A percentile compares a stretch with the other conserved stretches of the same genome.
Evolutionary conservation across 2,329 filamentous ascomycete genomes (phyloP).

Genomic region (Venturiaceae sp.): DNA sequence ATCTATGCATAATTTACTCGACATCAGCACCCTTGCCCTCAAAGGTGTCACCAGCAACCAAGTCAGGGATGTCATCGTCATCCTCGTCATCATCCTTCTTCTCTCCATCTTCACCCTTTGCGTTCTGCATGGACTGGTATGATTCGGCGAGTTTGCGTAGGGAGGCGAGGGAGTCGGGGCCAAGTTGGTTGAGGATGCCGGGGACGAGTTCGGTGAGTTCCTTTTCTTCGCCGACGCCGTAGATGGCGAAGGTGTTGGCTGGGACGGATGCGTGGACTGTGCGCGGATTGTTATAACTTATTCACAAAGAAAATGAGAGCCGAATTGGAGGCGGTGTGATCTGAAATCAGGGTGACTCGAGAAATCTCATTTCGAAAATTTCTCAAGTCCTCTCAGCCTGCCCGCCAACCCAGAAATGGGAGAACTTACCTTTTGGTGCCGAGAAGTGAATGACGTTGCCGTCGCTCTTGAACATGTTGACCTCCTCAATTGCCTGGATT

Average conservation of each 20-base stretch:
- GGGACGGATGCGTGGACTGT: constrained; percentile 93
- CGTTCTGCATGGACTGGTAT: constrained; percentile 99
- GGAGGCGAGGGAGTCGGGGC: constrained; percentile 92
- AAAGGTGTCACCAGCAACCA: constrained; percentile 96
- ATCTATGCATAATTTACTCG: constrained; percentile 69
- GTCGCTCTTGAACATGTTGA: constrained; percentile 99
- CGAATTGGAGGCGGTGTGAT: constrained; percentile 94
- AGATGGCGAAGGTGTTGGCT: constrained; percentile 99
- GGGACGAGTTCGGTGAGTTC: constrained; percentile 99
- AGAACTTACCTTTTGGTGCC: constrained; percentile 74
- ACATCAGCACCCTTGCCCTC: constrained; percentile 73
- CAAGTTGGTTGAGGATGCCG: constrained; percentile 98
- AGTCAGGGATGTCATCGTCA: constrained; percentile 91
- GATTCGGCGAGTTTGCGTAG: constrained; percentile 97
- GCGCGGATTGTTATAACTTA: neutral
- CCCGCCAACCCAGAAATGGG: neutral
- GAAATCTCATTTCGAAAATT: neutral
- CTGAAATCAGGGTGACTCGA: constrained; percentile 46
- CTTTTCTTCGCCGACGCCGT: constrained; percentile 98
- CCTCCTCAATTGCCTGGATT: constrained; percentile 98
- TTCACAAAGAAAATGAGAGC: constrained; percentile 5
- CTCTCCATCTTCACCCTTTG: constrained; percentile 65
- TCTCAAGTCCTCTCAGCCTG: neutral
- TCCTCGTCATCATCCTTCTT: constrained; percentile 58
- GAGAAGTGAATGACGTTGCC: constrained; percentile 99